phyloP scores from a whole-genome alignment of 179 eudicot species.

The Spergularia azorica region DNA sequence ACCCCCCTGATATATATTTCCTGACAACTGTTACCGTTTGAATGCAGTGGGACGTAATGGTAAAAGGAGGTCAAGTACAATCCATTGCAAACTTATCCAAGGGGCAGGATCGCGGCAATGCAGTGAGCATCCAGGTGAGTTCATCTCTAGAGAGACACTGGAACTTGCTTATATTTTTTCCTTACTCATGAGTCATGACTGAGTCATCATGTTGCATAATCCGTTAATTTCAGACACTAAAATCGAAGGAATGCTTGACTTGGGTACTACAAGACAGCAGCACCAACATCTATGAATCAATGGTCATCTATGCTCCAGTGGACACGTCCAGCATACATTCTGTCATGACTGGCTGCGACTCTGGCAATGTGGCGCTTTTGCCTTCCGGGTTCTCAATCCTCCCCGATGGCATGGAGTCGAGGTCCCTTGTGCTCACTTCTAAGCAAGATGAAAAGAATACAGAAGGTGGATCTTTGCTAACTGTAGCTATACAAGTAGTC shows the following conservation, averaged over 20 bases:
- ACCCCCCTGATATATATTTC: constrained; percentile 22
- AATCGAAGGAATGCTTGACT: constrained; percentile 51
- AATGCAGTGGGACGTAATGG: constrained; percentile 85
- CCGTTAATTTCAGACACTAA: constrained; percentile 49
- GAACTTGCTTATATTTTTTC: background rate
- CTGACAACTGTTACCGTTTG: constrained; percentile 11
- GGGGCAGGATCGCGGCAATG: constrained; percentile 90
- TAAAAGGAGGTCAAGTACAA: constrained; percentile 62
- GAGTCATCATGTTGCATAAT: background rate
- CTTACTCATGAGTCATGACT: no score
- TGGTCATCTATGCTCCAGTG: constrained; percentile 72
- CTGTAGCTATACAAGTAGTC: constrained; percentile 74
- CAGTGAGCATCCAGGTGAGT: constrained; percentile 83
- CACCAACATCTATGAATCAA: constrained; percentile 76
- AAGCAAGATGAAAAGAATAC: constrained; percentile 60
- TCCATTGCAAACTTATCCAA: constrained; percentile 75
- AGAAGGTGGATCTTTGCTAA: constrained; percentile 82
- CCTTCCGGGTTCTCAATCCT: constrained; percentile 92
- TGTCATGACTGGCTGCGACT: constrained; percentile 87
- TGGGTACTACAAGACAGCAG: constrained; percentile 86
- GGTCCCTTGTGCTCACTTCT: constrained; percentile 75
- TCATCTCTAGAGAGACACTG: background rate
- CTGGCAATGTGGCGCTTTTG: constrained; percentile 63
- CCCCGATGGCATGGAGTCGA: constrained; percentile 78
- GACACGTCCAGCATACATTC: constrained; percentile 71